A percentile compares a stretch with the other conserved stretches of the same genome.
phyloP scores from a whole-genome alignment of 805 yeast species.

The Hanseniaspora lindneri region DNA sequence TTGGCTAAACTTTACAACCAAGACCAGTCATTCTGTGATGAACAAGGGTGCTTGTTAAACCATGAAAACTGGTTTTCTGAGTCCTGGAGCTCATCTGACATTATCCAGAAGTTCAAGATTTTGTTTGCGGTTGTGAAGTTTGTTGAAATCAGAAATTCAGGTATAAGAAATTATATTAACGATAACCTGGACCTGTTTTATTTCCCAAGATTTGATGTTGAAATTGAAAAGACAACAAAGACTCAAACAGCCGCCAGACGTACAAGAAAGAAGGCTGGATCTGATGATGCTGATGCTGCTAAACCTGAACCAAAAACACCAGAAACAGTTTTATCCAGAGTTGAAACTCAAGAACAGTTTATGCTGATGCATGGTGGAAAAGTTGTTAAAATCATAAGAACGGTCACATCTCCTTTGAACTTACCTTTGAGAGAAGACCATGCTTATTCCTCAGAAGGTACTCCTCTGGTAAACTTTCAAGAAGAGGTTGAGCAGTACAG shows the following conservation, averaged over 20 bases:
- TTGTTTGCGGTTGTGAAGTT: slow-evolving; percentile 23
- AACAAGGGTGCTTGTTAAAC: slow-evolving; percentile 5
- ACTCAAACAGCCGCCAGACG: slow-evolving; percentile 5
- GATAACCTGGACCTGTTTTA: slow-evolving; percentile 25
- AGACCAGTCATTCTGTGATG: slow-evolving; percentile 4
- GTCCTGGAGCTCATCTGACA: not conserved
- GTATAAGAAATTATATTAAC: slow-evolving; percentile 25
- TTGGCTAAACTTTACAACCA: slow-evolving; percentile 11
- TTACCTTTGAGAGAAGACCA: slow-evolving; percentile 12
- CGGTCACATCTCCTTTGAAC: not conserved
- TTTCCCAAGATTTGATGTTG: slow-evolving; percentile 20
- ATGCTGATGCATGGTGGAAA: slow-evolving; percentile 16
- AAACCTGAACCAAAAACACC: not conserved
- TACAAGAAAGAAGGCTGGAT: not conserved
- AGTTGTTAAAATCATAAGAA: slow-evolving; percentile 9
- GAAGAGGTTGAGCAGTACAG: slow-evolving; percentile 25
- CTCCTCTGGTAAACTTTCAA: slow-evolving; percentile 23
- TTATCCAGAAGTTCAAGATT: slow-evolving; percentile 21
- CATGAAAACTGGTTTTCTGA: slow-evolving; percentile 13
- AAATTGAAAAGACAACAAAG: slow-evolving; percentile 12
- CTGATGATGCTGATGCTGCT: not conserved
- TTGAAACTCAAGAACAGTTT: slow-evolving; percentile 11
- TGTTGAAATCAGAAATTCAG: slow-evolving; percentile 25
- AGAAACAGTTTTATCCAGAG: slow-evolving; percentile 1
- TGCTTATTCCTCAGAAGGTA: not conserved